Conservation (phyloP, 306 rosid genomes). For the Lupinus albus region DNA sequence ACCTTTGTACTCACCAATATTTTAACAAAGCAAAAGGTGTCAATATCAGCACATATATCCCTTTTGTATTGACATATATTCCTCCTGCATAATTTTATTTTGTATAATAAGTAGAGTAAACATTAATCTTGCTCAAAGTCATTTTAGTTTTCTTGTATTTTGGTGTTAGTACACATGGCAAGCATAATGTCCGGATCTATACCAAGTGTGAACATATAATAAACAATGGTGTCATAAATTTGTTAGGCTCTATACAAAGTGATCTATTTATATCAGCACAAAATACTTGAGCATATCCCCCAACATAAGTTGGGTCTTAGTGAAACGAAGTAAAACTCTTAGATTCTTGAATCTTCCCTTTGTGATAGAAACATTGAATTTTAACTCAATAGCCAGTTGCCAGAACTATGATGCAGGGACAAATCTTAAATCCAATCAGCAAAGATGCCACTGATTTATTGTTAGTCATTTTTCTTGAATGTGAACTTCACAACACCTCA, state of each 20-base stretch:
- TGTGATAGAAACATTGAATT: neutral
- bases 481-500: slow-evolving; percentile 15
- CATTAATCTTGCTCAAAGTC: neutral
- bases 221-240: neutral
- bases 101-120: neutral
- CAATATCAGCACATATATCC: slow-evolving; percentile 27
- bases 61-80: slow-evolving; percentile 38
- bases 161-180: too few species aligned
- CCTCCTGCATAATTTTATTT: slow-evolving; percentile 28
- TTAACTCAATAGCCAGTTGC: slow-evolving; percentile 16
- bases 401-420: slow-evolving; percentile 19
- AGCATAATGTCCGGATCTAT: too few species aligned
- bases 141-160: too few species aligned
- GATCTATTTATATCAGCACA: slow-evolving; percentile 16
- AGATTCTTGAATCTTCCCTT: slow-evolving; percentile 2
- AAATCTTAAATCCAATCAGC: slow-evolving; percentile 62
- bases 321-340: slow-evolving; percentile 16
- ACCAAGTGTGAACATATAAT: neutral
- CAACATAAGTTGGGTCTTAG: neutral
- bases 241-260: slow-evolving; percentile 28
- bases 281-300: slow-evolving; percentile 15
- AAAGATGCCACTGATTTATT: slow-evolving; percentile 50
- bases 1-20: slow-evolving; percentile 19
- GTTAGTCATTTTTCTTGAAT: slow-evolving; percentile 35
- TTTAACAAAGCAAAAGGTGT: slow-evolving; percentile 28